Evolutionary conservation across 2,329 filamentous ascomycete species (phyloP), one percentile per base, ranked within the genome.

Genomic region (Xylariaceae sp.): DNA sequence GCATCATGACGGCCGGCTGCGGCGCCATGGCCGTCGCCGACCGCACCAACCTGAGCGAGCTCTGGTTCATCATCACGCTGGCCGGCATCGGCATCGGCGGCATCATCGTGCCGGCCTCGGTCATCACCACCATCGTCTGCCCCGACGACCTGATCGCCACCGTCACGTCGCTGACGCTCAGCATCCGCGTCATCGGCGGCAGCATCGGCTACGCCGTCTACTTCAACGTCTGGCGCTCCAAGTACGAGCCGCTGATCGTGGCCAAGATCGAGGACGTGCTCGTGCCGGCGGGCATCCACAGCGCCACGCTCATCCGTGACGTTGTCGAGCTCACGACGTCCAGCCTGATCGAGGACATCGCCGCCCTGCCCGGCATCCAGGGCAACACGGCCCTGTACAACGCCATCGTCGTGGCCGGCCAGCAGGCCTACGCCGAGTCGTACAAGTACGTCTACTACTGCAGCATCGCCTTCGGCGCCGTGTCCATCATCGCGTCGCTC

Each of bases 41-140:
- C 24, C 12, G n/a, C 7, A 14, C n/a, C 24, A 26, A 26, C 24
- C n/a, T 26, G 24, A n/a, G 5, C 24, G 12, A 26, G n/a, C 24
- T 26, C 24, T 26, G 24, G 24, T 11, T 11, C 24, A 26, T 26
- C 6, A 11, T 26, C 5, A 14, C 15, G 12, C 24, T 26, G 7
- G 24, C 24, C 24, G 24, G 24, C 12, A 11, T 26, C 5, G 24
- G 24, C 12, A 26, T 26, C 24, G 24, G 24, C 7, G 24, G 24
- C n/a, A 26, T 26, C 24, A 14, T 26, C 24, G 24, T 26, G 24
- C 24, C 24, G 12, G 24, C 24, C 7, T 26, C 24, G 12, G 15
- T 26, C 24, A 26, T 26, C 24, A 26, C 24, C 24, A 26, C 24
- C 24, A 26, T 26, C 24, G 15, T 26, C 24, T 26, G 24, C 24